Conservation (phyloP, 2,329 filamentous ascomycete species). For the Trichophyton benhamiae region DNA sequence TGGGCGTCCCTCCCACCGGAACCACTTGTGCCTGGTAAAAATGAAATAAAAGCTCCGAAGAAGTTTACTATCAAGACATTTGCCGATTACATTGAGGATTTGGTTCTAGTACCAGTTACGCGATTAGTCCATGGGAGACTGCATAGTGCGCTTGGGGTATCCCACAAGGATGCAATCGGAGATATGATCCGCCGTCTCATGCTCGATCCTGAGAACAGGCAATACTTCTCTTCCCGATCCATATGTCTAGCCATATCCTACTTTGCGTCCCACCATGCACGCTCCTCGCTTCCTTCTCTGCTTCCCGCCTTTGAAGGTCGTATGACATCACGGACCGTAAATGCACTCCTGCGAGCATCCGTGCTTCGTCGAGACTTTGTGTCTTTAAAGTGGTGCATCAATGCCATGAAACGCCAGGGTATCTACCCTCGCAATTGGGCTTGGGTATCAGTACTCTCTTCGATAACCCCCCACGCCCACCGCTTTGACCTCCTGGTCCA, state of each 20-base stretch:
- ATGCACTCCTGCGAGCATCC: conserved; percentile 31
- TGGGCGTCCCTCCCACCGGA: not conserved
- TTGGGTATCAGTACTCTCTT: conserved; percentile 32
- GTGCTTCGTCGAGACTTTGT: conserved; percentile 29
- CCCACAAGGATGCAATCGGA: conserved; percentile 12
- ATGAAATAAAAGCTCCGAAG: not conserved
- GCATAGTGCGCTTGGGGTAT: conserved; percentile 2
- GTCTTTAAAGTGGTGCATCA: conserved; percentile 28
- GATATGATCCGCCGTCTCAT: conserved; percentile 24
- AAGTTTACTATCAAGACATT: conserved; percentile 26
- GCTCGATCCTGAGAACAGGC: conserved; percentile 18
- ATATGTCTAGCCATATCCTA: conserved; percentile 30
- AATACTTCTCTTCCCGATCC: conserved; percentile 29
- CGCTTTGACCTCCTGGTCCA: conserved; percentile 2
- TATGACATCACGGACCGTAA: conserved; percentile 32
- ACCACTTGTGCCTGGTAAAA: not conserved
- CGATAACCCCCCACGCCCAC: not conserved
- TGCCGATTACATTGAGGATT: conserved; percentile 27
- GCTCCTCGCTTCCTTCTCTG: conserved; percentile 22
- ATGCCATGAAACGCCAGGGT: conserved; percentile 27
- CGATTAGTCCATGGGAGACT: not conserved
- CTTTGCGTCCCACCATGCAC: conserved; percentile 24
- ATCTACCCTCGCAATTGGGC: conserved; percentile 31
- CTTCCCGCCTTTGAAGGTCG: conserved; percentile 27
- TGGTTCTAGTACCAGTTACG: conserved; percentile 19